Base-by-base conservation (phyloP, 176 grass and related monocot genomes). In the Oryza officinalis region DNA sequence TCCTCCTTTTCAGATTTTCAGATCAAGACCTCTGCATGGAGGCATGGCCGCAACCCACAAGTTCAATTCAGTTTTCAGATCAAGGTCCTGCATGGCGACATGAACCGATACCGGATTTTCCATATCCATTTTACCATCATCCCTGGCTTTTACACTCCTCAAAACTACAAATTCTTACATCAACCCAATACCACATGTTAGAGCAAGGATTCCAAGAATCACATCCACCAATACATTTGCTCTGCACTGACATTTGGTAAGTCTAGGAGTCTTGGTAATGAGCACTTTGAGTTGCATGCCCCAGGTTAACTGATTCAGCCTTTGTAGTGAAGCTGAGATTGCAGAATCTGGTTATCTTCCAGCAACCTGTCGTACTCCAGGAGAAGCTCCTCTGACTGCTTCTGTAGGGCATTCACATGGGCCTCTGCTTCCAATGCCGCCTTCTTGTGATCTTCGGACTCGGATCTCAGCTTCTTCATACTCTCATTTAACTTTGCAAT, bases 261-360 rank as follows among this genome's bases (percentile, higher is more conserved):
- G 22, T 25, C 8, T 23, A 23, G 22, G 27, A 50, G 61, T 54
- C 72, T 14, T 27, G 63, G 60, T 77, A 15, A 86, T 11, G 38
- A 76, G 11, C 49, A 37, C 18, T 68, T 54, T 22, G 8, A 78
- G 52, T 2, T 65, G 23, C 57, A 72, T 9, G 2, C 0, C 3
- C 0, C 68, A 22, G 69, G 50, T 74, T 17, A 73, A 49, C 49
- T 72, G 9, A 9, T 82, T 83, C 37, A 94, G 64, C 63, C 72
- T 79, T 89, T 93, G 69, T 82, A 92, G 80, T 75, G 73, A 63
- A 98, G 72, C 47, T 95, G 91, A 60, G 89, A 45, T 60, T 98
- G 96, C 22, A 98, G 87, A 71, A 95, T 87, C 76, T 95, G 96
- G 72, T 95, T 98, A 86, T 98, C 96, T 71, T 98, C 96, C 54